Evolutionary conservation across 139 green algal species (phyloP), one percentile per base, ranked within the genome.

Genomic region (Chlorella sp.): DNA sequence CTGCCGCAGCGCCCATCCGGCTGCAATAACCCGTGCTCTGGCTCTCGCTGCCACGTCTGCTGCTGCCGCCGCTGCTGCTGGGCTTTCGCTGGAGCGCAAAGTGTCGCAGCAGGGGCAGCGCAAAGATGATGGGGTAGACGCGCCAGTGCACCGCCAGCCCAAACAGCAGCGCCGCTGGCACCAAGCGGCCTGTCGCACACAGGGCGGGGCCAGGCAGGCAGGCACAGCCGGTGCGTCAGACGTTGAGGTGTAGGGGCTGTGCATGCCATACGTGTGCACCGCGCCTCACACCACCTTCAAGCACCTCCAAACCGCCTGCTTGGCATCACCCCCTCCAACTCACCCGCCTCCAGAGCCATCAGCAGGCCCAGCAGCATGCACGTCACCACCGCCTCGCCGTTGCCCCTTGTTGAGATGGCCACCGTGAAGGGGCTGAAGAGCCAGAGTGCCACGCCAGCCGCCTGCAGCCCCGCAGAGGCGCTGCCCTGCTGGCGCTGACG

Each of bases 361-460:
- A 99, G 92, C 81, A 96, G 66, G 30, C 69, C 73, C 83, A 99
- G 92, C 86, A 99, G 91, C 92, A 97, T 88, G n/a, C 95, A 85
- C 3, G 92, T 88, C 30, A 96, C 94, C 21, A 99, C 79, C n/a
- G 95, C 91, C 77, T 99, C 98, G 78, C 95, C 97, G 86, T 91
- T 98, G 69, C 98, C 98, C 1, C 98, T 86, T 0, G 97, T 99
- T 39, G 97, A 98, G 83, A 99, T 98, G 32, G 96, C 95, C 85
- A 94, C 90, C 14, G 96, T 98, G 90, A 97, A 98, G 15, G 98
- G 98, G 93, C 99, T 99, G 93, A 97, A 99, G 34, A 99, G 95
- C 98, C 97, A 99, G 1, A 93, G 83, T 7, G 93, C 88, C 19
- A 95, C 42, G 11, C 91, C 82, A 14, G 88, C 30, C 32, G 69